These are phyloP conservation scores for Polysphondylium violaceum DNA, from an alignment of 78 protist species.

Conservation along the genomic window DNA sequence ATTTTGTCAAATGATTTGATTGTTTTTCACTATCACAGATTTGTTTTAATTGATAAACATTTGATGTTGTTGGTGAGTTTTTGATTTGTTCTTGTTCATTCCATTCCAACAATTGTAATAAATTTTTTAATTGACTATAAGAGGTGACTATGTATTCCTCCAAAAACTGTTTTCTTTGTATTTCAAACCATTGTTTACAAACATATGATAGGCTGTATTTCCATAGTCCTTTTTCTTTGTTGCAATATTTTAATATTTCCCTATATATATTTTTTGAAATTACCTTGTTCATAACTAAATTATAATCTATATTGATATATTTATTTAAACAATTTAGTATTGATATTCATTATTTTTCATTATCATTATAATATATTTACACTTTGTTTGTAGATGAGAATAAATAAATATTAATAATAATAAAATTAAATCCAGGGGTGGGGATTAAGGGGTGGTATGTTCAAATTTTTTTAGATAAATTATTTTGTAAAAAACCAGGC, in stretches of 20 bases:
- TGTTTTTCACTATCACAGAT: neutral
- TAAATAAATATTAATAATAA: too few relatives aligned
- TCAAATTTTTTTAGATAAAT: too few relatives aligned
- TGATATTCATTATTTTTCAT: too few relatives aligned
- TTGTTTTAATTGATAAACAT: neutral
- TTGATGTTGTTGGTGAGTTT: neutral
- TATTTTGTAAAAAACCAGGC: too few relatives aligned
- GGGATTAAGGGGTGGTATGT: too few relatives aligned
- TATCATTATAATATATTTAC: too few relatives aligned
- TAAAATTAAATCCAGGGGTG: too few relatives aligned
- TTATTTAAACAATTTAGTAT: too few relatives aligned
- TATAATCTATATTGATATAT: too few relatives aligned
- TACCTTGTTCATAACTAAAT: constrained; percentile 23
- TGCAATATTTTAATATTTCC: neutral
- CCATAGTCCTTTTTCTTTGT: constrained; percentile 18
- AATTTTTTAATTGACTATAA: neutral
- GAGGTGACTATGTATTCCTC: too few relatives aligned
- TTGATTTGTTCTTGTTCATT: neutral
- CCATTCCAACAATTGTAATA: neutral
- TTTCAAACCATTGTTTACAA: constrained; percentile 7
- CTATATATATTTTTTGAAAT: constrained; percentile 22
- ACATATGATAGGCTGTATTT: constrained; percentile 10
- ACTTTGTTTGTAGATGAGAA: too few relatives aligned
- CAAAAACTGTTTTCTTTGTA: neutral
- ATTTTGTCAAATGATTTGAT: neutral